A percentile compares a stretch with the other conserved stretches of the same genome.
Evolutionary conservation across 768 basidiomycete species (phyloP).

Genomic region (Suillus weaverae): DNA sequence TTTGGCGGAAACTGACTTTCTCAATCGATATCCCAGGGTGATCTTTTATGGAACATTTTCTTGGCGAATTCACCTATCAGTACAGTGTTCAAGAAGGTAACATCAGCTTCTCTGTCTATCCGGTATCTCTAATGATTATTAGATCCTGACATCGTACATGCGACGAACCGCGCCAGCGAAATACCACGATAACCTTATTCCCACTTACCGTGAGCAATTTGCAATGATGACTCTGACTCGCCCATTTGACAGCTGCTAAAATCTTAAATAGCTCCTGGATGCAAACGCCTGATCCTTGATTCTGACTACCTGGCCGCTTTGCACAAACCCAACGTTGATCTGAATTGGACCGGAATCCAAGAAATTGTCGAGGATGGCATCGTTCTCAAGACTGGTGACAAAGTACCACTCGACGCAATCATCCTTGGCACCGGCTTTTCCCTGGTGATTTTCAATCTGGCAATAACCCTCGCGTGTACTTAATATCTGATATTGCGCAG

Average conservation of each 20-base stretch:
- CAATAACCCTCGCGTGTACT: background rate
- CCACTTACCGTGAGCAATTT: conserved; percentile 45
- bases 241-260: background rate
- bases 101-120: conserved; percentile 1
- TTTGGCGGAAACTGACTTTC: background rate
- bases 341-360: conserved; percentile 52
- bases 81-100: conserved; percentile 35
- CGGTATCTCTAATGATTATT: conserved; percentile 18
- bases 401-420: conserved; percentile 55
- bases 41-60: conserved; percentile 34
- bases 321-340: conserved; percentile 50
- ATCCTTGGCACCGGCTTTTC: conserved; percentile 58
- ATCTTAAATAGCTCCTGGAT: conserved; percentile 46
- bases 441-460: conserved; percentile 35
- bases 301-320: conserved; percentile 56
- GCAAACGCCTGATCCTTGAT: conserved; percentile 62
- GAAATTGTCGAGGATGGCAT: conserved; percentile 50
- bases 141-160: conserved; percentile 47
- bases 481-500: conserved; percentile 6
- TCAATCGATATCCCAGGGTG: conserved; percentile 1
- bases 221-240: background rate
- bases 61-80: conserved; percentile 39
- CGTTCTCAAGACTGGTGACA: conserved; percentile 46
- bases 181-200: conserved; percentile 46
- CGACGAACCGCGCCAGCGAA: conserved; percentile 46